These are phyloP conservation scores for Primulina eburnea DNA, from an alignment of 257 asterid genomes.

Conservation along the genomic window DNA sequence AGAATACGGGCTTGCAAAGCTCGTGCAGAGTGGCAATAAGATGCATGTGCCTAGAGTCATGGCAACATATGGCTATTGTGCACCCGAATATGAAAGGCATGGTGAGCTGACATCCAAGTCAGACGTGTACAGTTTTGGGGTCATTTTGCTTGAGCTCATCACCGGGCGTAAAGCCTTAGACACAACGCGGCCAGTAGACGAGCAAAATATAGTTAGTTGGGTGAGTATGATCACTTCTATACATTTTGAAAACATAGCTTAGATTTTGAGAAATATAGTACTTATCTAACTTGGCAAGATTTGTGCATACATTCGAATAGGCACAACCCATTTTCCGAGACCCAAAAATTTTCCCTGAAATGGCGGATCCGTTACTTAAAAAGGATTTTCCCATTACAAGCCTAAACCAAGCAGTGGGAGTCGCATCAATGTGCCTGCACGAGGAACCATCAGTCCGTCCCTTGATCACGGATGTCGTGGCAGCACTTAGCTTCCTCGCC, in stretches of 20 bases:
- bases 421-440: conserved; percentile 82
- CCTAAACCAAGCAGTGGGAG: conserved; percentile 72
- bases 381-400: conserved; percentile 42
- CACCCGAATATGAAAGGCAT: conserved; percentile 58
- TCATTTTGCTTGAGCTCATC: conserved; percentile 61
- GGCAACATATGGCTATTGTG: conserved; percentile 53
- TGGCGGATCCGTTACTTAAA: conserved; percentile 66
- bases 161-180: conserved; percentile 66
- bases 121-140: conserved; percentile 68
- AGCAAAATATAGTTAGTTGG: conserved; percentile 65
- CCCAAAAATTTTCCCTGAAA: conserved; percentile 53
- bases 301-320: conserved; percentile 28
- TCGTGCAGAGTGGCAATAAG: conserved; percentile 42
- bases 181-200: conserved; percentile 41
- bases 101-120: conserved; percentile 61
- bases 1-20: conserved; percentile 59
- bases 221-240: conserved; percentile 30
- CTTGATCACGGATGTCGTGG: conserved; percentile 58
- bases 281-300: conserved; percentile 6
- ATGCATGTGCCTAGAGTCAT: conserved; percentile 40
- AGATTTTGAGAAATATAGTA: neutral
- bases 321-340: conserved; percentile 64
- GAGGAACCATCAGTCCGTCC: conserved; percentile 77
- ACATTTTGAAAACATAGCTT: neutral
- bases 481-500: conserved; percentile 62